Conservation (phyloP, 306 rosid genomes). For the Hippophae gyantsensis region DNA sequence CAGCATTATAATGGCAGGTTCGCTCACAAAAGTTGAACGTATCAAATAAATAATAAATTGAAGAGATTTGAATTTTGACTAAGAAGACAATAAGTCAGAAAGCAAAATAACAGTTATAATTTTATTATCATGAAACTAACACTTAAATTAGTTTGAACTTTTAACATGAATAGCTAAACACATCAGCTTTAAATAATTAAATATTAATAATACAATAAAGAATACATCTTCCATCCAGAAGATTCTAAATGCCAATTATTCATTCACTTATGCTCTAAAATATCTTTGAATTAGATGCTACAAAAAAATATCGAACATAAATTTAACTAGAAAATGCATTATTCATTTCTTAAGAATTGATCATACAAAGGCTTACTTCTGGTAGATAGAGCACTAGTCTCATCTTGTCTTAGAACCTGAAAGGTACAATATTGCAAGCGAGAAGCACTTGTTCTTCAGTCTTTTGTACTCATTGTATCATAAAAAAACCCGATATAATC, state of each 20-base stretch:
- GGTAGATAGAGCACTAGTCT: background rate
- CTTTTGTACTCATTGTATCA: conserved; percentile 67
- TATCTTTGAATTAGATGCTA: conserved; percentile 7
- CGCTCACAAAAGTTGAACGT: too few species aligned
- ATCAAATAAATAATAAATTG: too few species aligned
- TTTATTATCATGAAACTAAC: too few species aligned
- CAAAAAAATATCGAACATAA: conserved; percentile 24
- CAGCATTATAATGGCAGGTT: too few species aligned
- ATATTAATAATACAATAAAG: conserved; percentile 4
- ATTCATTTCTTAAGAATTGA: conserved; percentile 1
- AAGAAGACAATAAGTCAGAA: too few species aligned
- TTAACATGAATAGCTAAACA: too few species aligned
- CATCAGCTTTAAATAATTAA: background rate
- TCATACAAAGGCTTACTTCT: conserved; percentile 2
- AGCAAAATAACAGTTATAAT: too few species aligned
- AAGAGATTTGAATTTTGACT: too few species aligned
- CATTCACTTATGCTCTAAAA: conserved; percentile 5
- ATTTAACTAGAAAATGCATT: conserved; percentile 5
- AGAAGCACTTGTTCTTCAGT: conserved; percentile 41
- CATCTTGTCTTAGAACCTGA: conserved; percentile 14
- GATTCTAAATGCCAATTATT: conserved; percentile 12
- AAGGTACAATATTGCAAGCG: conserved; percentile 44
- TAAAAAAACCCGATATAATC: conserved; percentile 68
- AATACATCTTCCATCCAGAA: conserved; percentile 12
- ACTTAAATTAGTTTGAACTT: background rate